Base-by-base conservation (phyloP, 371 early-diverging fungal genomes). In the Lichtheimia hyalospora region DNA sequence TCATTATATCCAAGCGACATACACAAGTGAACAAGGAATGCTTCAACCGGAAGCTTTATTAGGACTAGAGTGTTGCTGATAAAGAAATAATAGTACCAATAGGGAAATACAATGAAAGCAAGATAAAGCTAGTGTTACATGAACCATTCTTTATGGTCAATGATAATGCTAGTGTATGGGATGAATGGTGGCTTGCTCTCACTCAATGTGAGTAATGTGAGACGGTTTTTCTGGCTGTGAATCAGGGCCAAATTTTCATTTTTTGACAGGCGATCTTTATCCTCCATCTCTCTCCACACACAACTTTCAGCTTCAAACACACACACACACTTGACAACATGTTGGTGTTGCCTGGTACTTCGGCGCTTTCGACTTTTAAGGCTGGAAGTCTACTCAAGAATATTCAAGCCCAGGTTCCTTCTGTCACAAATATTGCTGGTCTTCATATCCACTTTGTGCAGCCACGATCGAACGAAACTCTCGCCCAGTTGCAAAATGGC, bases 261-360 rank as follows among this genome's bases (percentile, higher is more conserved):
- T 15, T 20, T 5, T 39, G 43, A 21, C 41, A 24, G 40, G 25
- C 41, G 15, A 56, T 44, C 21, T 55, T 28, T 48, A 10, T 41
- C 6, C 15, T 28, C 48, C 13, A 24, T 44, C 18, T 53, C 16
- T 40, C 10, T n/a, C 14, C 15, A 21, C 55, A 52, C 24, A 39
- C 52, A 16, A 14, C 20, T 20, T 40, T n/a, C 16, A 16, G 8
- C 16, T 44, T 1, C 14, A 24, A 41, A 43, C 25, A 2, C 53
- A 16, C 54, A 43, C 25, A 2, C 53, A 16, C 54, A 40, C 42
- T 18, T 8, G 43, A 16, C 12, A 54, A 20, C 55, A 90, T 94
- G 91, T 73, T 94, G 68, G 79, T 90, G 55, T 77, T 94, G 52
- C 85, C 90, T 57, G 92, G 92, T 64, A 82, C 89, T 43, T 83